Evolutionary conservation across 208 protist species (phyloP), one percentile per base, ranked within the genome.

Genomic region (Crithidia fasciculata): DNA sequence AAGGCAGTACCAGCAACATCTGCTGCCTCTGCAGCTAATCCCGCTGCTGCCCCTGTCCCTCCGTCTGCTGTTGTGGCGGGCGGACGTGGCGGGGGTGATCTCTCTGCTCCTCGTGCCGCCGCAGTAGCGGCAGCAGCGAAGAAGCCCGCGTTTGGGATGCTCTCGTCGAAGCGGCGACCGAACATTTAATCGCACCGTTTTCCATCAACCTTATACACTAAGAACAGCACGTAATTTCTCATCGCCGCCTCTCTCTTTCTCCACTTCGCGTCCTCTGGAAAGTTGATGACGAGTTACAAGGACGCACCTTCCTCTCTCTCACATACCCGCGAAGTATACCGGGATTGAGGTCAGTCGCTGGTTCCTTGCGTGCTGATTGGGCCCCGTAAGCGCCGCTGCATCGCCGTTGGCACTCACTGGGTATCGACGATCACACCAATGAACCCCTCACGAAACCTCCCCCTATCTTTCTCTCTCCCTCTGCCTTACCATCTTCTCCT

Each of bases 81-180:
- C 56, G 37, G 37, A 9, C 49, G 28, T 36, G 66, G 44, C 8
- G 28, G 47, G 10, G 15, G 6, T 2, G 43, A 8, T 13, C 6
- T 50, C 5, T 5, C 60, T 4, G 60, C 37, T 16, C 37, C 62
- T 19, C 62, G 62, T 36, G 19, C 19, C 5, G 60, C 61, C 36
- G 45, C 47, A 43, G 28, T 16, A 41, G 65, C 62, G 8, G 58
- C 49, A 36, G 62, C 62, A 44, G 64, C 16, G 16, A 72, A 62
- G 50, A 72, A 65, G 58, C 28, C 61, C 8, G 16, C 61, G 3
- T 74, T 79, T 54, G 59, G 59, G 4, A 58, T 64, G 66, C 40
- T 69, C 6, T 56, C 45, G 7, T 57, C 74, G 10, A 79, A 69
- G 61, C 78, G 78, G 13, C 78, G 78, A 10, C 69, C 70, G 12